Evolutionary conservation across 2,329 filamentous ascomycete genomes (phyloP), one percentile per base, ranked within the genome.

Genomic region (Cordyceps fumosorosea): DNA sequence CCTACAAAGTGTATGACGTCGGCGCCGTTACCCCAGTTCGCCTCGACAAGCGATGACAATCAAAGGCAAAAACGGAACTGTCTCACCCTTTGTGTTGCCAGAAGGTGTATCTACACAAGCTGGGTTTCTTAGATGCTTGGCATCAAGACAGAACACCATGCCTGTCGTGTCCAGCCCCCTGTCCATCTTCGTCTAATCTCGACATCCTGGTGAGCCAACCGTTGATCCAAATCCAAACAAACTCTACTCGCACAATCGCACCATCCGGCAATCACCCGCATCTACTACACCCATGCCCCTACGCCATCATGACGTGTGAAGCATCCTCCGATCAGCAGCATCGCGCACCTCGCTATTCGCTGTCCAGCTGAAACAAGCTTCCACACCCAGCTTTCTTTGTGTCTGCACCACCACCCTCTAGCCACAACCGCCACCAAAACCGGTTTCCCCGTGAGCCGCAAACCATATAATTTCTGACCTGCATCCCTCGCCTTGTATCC

Each of bases 1-100:
- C 42, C 55, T n/a, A 29, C 0, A 40, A 58, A 58, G 45, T 51
- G 56, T 58, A 58, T 58, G 56, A 58, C 56, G 56, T 58, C 56
- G 56, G 56, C 56, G 56, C 55, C 55, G 44, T 48, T 57, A 26
- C 14, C 44, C n/a, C 24, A 42, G 16, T 11, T 24, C 34, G 14
- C 18, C 10, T 45, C 18, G 53, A 55, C 20, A 20, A 32, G 20
- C 22, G 20, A 12, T 37, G n/a, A 10, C 18, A 22, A 20, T 20
- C 56, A 42, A 50, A 22, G 7, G 24, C 14, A 40, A 12, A 26
- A 26, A 32, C 18, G 5, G 8, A 42, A 56, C 47, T 24, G 18
- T 18, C 40, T 56, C n/a, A 18, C 24, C 7, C 32, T 48, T 24
- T 48, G 18, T 5, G 11, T 16, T 24, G n/a, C 51, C 14, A 3